Percentiles rank a stretch among this genome's conserved stretches.
Conservation (phyloP, 2,329 filamentous ascomycete species). For the Sarocladium oryzae region DNA sequence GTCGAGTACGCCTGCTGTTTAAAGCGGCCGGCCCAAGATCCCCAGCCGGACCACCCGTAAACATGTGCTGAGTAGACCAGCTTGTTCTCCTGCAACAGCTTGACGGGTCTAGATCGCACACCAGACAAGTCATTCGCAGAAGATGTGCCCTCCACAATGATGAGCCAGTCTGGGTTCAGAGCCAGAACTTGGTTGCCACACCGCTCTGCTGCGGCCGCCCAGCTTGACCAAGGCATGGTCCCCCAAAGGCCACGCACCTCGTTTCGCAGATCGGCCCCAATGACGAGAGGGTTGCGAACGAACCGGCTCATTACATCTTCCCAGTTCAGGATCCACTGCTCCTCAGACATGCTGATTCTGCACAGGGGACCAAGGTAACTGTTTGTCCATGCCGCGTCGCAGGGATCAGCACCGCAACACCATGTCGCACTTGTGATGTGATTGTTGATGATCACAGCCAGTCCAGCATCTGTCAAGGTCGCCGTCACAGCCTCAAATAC, state of each 20-base stretch:
- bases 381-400: slow-evolving; percentile 62
- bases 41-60: slow-evolving; percentile 66
- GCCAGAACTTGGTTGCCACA: slow-evolving; percentile 54
- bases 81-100: slow-evolving; percentile 44
- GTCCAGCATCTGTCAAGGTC: slow-evolving; percentile 53
- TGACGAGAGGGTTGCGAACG: slow-evolving; percentile 51
- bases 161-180: slow-evolving; percentile 57
- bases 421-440: slow-evolving; percentile 64
- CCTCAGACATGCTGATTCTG: slow-evolving; percentile 55
- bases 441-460: slow-evolving; percentile 63
- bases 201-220: slow-evolving; percentile 57
- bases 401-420: slow-evolving; percentile 64
- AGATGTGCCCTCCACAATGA: slow-evolving; percentile 62
- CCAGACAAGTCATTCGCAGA: slow-evolving; percentile 60
- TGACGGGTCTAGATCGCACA: slow-evolving; percentile 48
- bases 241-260: slow-evolving; percentile 64
- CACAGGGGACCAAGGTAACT: slow-evolving; percentile 55
- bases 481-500: slow-evolving; percentile 53
- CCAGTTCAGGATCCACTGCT: slow-evolving; percentile 62
- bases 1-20: slow-evolving; percentile 53
- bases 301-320: slow-evolving; percentile 56
- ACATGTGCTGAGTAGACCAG: slow-evolving; percentile 65
- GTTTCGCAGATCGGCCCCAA: slow-evolving; percentile 62
- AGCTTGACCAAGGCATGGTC: slow-evolving; percentile 59
- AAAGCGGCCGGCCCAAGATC: slow-evolving; percentile 52